phyloP scores from a whole-genome alignment of 1,284 basidiomycete species.

The Rhodofomes roseus region DNA sequence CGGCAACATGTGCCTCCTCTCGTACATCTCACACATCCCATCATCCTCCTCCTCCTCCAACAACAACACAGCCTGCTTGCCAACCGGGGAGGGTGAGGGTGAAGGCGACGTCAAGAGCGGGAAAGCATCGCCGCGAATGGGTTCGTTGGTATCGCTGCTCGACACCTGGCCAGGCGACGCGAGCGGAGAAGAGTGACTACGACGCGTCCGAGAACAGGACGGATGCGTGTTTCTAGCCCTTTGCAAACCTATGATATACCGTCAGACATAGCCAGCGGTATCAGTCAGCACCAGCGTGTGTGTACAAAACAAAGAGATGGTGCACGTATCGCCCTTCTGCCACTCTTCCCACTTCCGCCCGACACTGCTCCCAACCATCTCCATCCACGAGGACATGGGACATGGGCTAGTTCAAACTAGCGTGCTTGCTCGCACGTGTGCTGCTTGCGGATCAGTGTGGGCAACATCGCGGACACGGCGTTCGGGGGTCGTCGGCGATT shows the following conservation, averaged over 20 bases:
- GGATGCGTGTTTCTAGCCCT: constrained; percentile 64
- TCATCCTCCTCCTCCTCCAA: constrained; percentile 43
- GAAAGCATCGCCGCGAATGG: constrained; percentile 21
- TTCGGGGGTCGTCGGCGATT: constrained; percentile 5
- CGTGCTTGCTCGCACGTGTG: constrained; percentile 12
- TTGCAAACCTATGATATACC: constrained; percentile 50
- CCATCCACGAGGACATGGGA: constrained; percentile 41
- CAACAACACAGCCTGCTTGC: constrained; percentile 5
- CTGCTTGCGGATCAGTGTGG: neutral
- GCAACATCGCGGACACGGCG: neutral
- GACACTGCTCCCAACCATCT: constrained; percentile 37
- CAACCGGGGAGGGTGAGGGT: constrained; percentile 1
- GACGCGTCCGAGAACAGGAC: constrained; percentile 62
- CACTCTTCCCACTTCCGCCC: constrained; percentile 62
- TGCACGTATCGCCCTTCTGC: constrained; percentile 51
- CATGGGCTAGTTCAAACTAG: constrained; percentile 13
- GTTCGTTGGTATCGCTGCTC: constrained; percentile 15
- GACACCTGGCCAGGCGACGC: constrained; percentile 26
- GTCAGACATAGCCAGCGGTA: too few species aligned
- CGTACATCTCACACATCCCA: too few species aligned
- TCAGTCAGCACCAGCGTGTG: neutral
- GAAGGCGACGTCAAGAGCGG: constrained; percentile 18
- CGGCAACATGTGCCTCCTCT: too few species aligned
- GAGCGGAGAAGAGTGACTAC: constrained; percentile 51
- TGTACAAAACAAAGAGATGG: constrained; percentile 12